Base-by-base conservation (phyloP, 768 basidiomycete species). In the Mycena belliarum region DNA sequence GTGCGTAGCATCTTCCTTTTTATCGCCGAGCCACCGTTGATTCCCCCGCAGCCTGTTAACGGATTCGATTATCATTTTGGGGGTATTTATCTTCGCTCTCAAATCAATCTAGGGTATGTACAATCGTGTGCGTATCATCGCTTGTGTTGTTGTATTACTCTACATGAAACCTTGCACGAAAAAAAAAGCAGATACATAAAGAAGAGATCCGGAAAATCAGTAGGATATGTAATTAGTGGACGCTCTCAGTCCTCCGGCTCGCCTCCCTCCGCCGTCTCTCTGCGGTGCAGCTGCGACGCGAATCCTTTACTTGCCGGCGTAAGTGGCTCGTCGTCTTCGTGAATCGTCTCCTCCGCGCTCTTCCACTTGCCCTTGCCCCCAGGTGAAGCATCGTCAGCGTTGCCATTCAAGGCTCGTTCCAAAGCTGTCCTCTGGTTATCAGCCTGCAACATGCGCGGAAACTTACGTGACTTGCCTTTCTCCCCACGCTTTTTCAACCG, bases 401-500 rank as follows among this genome's bases (percentile, higher is more conserved):
- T 60, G 25, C 68, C 68, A 21, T 74, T 76, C 49, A 88, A 69
- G 4, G 86, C 85, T 45, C 75, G 75, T 67, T 89, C 87, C 45
- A 90, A 70, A 29, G 82, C 85, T 75, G 6, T 24, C 18, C n/a
- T 26, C 54, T 25, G 18, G 44, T 11, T 18, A 18, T 6, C 29
- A 6, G 29, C n/a, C n/a, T 32, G 29, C 6, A 32, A 32, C 29
- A 32, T 32, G 29, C 29, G 12, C 29, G 29, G 29, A 24, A 6
- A 9, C n/a, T n/a, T n/a, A 45, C 18, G 24, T n/a, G 6, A 55
- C 58, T 25, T 43, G 77, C 81, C 82, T 71, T 92, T 95, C 73
- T 98, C 93, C 28, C 95, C 95, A 52, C 93, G 84, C 71, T 88
- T 93, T 74, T 92, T 93, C 63, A 96, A 75, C 32, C 95, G 86